Conservation (phyloP, 352 stramenopile genomes). For the Phytophthora aleatoria region DNA sequence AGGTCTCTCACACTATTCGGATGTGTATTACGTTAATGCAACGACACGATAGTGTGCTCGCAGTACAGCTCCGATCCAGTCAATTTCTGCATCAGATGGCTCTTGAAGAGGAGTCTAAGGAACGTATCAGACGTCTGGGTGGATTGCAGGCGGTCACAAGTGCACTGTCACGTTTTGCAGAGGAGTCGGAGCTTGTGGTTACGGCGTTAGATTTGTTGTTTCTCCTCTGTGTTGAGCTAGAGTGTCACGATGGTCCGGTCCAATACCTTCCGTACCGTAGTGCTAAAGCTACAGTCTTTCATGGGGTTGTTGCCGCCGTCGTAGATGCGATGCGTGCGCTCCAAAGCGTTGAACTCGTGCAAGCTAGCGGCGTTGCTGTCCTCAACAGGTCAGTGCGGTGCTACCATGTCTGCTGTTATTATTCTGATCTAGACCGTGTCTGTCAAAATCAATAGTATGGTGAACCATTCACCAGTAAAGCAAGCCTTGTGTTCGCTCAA, state of each 20-base stretch:
- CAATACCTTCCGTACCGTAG: conserved; percentile 1
- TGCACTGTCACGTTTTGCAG: conserved; percentile 40
- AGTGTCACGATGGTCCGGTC: conserved; percentile 21
- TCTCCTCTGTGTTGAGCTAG: conserved; percentile 56
- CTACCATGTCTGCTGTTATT: not conserved
- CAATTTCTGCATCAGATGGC: conserved; percentile 76
- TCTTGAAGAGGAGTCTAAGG: conserved; percentile 61
- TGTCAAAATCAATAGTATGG: conserved; percentile 22
- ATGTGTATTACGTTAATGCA: conserved; percentile 45
- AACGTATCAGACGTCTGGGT: conserved; percentile 37
- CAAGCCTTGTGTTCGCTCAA: conserved; percentile 28
- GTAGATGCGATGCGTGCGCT: conserved; percentile 42
- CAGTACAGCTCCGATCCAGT: conserved; percentile 55
- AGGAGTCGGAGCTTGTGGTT: conserved; percentile 44
- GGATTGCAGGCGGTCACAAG: conserved; percentile 42
- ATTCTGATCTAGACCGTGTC: not conserved
- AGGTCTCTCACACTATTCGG: conserved; percentile 34
- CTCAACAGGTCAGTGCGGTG: conserved; percentile 42
- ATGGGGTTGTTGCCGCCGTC: conserved; percentile 13
- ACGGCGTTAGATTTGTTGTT: conserved; percentile 60
- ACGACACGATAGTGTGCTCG: conserved; percentile 25
- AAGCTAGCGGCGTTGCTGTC: conserved; percentile 57
- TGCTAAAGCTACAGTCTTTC: conserved; percentile 8
- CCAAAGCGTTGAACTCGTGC: conserved; percentile 43
- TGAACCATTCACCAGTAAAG: conserved; percentile 35